A percentile compares a stretch with the other conserved stretches of the same genome.
phyloP scores from a whole-genome alignment of 2,329 filamentous ascomycete species.

The Pestalotiopsis sp. region DNA sequence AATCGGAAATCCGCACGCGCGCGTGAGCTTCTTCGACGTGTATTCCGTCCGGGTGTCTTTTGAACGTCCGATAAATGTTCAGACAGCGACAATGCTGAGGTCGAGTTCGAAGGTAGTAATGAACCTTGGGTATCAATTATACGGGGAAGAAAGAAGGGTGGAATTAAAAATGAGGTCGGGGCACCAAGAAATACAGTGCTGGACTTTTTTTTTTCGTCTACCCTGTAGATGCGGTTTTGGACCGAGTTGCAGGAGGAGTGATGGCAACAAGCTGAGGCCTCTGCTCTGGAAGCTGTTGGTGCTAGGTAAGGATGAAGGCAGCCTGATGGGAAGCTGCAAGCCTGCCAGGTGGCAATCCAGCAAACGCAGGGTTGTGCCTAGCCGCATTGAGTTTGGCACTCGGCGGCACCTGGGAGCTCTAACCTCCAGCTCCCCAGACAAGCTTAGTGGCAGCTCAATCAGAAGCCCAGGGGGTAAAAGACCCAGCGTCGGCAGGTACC shows the following conservation, averaged over 20 bases:
- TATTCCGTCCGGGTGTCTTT: not conserved
- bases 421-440: not conserved
- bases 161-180: not conserved
- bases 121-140: slow-evolving; percentile 10
- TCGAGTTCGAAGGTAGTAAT: not conserved
- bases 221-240: not conserved
- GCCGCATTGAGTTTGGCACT: not conserved
- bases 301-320: not conserved
- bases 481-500: not conserved
- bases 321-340: not conserved
- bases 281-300: not conserved
- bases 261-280: not conserved
- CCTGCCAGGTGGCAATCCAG: not conserved
- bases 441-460: no score
- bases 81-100: not conserved
- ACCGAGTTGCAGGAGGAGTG: not conserved
- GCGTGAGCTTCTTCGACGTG: slow-evolving; percentile 8
- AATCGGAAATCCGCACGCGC: not conserved
- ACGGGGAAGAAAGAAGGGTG: not conserved
- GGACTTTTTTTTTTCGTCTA: not conserved
- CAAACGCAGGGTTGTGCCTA: not conserved
- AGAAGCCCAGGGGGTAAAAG: not conserved
- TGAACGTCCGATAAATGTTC: not conserved
- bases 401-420: not conserved
- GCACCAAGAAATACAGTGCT: not conserved